phyloP scores from a whole-genome alignment of 108 stramenopile species.

The Cyclotella kingstonii region DNA sequence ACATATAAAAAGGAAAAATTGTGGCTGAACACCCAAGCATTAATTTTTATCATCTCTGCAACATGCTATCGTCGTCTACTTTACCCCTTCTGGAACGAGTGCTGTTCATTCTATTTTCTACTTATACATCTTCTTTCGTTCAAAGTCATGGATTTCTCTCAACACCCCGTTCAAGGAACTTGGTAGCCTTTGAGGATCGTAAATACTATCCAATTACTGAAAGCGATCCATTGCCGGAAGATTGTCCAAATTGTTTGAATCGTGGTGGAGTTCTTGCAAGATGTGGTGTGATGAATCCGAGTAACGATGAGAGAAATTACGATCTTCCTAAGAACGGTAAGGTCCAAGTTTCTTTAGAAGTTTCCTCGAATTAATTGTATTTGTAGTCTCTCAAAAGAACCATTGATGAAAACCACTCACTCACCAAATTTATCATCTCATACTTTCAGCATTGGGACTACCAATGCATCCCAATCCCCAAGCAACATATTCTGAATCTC shows the following conservation, averaged over 20 bases:
- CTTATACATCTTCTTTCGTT: neutral
- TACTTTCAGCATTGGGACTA: neutral
- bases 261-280: conserved; percentile 32
- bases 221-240: conserved; percentile 13
- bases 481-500: conserved; percentile 22
- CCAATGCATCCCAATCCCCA: conserved; percentile 44
- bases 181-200: conserved; percentile 27
- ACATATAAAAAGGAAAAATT: too few species aligned
- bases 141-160: conserved; percentile 21
- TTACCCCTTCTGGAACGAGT: neutral
- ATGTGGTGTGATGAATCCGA: conserved; percentile 26
- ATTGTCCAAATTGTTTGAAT: conserved; percentile 35
- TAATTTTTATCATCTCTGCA: too few species aligned
- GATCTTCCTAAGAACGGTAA: conserved; percentile 42
- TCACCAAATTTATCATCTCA: neutral
- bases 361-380: neutral
- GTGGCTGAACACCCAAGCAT: too few species aligned
- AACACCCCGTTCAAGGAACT: conserved; percentile 32
- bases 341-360: neutral
- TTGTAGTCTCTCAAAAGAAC: neutral
- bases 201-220: conserved; percentile 4
- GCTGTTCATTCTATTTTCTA: neutral
- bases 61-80: neutral
- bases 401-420: neutral
- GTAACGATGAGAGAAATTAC: conserved; percentile 45